Evolutionary conservation across 768 basidiomycete species (phyloP).

Genomic region (Boletus insuetus): DNA sequence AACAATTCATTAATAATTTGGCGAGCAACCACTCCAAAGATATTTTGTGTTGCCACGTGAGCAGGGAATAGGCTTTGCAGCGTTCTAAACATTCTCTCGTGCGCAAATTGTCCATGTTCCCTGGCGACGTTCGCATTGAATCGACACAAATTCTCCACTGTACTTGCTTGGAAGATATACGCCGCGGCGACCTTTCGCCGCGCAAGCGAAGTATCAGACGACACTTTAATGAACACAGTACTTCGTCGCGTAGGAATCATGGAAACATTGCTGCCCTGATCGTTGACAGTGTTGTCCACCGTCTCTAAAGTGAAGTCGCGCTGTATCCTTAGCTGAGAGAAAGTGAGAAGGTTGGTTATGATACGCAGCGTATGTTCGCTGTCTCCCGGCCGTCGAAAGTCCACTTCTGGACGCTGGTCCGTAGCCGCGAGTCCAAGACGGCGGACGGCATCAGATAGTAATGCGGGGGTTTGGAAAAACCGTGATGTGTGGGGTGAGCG

Average conservation of each 20-base stretch:
- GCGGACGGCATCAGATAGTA: conserved; percentile 72
- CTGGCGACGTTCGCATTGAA: conserved; percentile 61
- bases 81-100: conserved; percentile 64
- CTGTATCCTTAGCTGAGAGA: conserved; percentile 44
- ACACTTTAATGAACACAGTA: conserved; percentile 54
- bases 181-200: conserved; percentile 56
- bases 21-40: conserved; percentile 26
- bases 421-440: conserved; percentile 60
- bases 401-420: conserved; percentile 45
- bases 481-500: conserved; percentile 26
- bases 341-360: conserved; percentile 73
- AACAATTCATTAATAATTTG: conserved; percentile 48
- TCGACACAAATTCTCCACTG: conserved; percentile 49
- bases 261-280: conserved; percentile 18
- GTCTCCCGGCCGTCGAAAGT: conserved; percentile 46
- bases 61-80: conserved; percentile 48
- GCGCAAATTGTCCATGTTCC: conserved; percentile 58
- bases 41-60: conserved; percentile 22
- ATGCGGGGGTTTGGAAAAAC: conserved; percentile 59
- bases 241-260: conserved; percentile 46
- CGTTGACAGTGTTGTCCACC: conserved; percentile 30
- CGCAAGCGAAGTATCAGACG: conserved; percentile 46
- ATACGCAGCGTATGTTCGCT: conserved; percentile 64
- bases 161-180: conserved; percentile 52
- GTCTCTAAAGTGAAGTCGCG: conserved; percentile 41